phyloP scores from a whole-genome alignment of 441 rosid genomes.

The Gossypium aridum region DNA sequence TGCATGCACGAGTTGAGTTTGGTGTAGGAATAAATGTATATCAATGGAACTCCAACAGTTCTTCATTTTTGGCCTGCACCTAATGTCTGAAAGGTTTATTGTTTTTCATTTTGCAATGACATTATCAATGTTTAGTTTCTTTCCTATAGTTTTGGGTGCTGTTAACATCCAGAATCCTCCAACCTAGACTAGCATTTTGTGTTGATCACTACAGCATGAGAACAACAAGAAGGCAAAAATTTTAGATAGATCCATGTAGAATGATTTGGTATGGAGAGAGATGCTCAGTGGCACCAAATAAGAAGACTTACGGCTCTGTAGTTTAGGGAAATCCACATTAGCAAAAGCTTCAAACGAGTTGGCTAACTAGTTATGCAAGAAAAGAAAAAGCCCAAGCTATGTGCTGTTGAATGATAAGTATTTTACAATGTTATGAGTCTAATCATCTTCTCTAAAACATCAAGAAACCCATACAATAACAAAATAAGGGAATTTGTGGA shows the following conservation, averaged over 20 bases:
- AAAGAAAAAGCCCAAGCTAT: background rate
- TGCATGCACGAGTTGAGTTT: conserved; percentile 11
- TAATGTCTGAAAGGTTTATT: background rate
- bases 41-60: conserved; percentile 5
- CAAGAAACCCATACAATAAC: background rate
- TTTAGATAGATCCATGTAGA: background rate
- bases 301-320: background rate
- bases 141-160: background rate
- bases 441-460: background rate
- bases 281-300: background rate
- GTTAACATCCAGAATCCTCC: background rate
- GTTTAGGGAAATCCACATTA: background rate
- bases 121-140: background rate
- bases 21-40: conserved; percentile 25
- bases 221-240: background rate
- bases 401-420: background rate
- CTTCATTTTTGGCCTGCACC: background rate
- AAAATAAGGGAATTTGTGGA: too few relatives aligned
- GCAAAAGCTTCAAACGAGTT: background rate
- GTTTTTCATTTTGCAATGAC: background rate
- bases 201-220: background rate
- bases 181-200: background rate
- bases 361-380: background rate
- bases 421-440: background rate
- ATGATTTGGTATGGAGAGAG: background rate